Conservation (phyloP, 768 basidiomycete genomes). For the Peribolospora kevripleyi region DNA sequence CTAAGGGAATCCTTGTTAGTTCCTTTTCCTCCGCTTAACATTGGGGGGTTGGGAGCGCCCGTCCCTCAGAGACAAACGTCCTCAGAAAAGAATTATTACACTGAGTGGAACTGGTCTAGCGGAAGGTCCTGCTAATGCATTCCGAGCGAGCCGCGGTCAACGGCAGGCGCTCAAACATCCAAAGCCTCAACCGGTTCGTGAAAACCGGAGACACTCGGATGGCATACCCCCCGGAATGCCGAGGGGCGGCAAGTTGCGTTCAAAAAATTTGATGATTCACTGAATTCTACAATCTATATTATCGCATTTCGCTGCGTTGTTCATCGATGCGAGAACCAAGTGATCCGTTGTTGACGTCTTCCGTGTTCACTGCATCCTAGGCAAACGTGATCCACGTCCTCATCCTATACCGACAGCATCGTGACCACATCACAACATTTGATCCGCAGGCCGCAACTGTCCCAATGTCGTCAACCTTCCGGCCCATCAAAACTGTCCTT, state of each 20-base stretch:
- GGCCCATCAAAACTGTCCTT: no score
- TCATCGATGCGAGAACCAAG: conserved; percentile 60
- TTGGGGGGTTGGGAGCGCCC: no score
- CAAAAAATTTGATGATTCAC: conserved; percentile 62
- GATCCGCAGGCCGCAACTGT: no score
- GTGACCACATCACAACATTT: no score
- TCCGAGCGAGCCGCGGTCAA: conserved; percentile 21
- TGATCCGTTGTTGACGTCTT: conserved; percentile 34
- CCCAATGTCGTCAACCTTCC: no score
- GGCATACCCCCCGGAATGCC: conserved; percentile 41
- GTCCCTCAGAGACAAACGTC: no score
- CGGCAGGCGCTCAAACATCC: conserved; percentile 15
- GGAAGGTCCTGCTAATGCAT: conserved; percentile 22
- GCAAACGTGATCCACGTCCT: no score
- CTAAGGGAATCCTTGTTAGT: conserved; percentile 74
- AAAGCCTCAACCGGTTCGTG: conserved; percentile 17
- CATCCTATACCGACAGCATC: no score
- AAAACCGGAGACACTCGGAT: conserved; percentile 40
- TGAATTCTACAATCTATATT: conserved; percentile 63
- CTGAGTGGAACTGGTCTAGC: no score
- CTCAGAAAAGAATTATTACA: no score
- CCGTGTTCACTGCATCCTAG: no score
- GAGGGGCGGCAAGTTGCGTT: conserved; percentile 51
- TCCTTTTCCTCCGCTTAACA: conserved; percentile 65
- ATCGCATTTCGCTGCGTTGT: conserved; percentile 58